Evolutionary conservation across 2,329 filamentous ascomycete genomes (phyloP), one percentile per base, ranked within the genome.

Genomic region (Venturia effusa): DNA sequence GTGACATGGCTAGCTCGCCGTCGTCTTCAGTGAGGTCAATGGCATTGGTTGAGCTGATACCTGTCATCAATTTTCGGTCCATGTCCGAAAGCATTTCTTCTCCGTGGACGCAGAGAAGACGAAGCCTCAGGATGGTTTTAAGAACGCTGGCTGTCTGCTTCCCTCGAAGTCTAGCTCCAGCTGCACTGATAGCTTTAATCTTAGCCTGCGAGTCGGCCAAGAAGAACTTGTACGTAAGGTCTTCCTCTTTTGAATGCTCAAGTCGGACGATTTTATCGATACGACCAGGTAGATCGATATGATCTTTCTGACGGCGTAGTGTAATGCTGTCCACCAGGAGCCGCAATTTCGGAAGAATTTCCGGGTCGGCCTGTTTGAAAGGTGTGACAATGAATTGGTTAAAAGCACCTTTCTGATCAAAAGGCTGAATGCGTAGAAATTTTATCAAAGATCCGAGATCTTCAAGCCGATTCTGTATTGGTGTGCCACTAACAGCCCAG

Each of bases 401-500:
- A 72, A 97, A 99, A 61, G 85, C 86, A 62, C 80, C 79, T 63
- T 85, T 84, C 60, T 93, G 88, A 66, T 96, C 86, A 70, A 97
- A 97, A 0, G 93, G 93, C 69, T 86, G 86, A 17, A 97, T 79
- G 17, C 59, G 86, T 51, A 97, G 79, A 67, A 97, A 97, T 39
- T 88, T 89, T 65, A 96, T 86, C 2, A 97, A 79, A 1, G 93
- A 89, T 17, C 90, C 89, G 27, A 97, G 81, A 73, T 99, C 94
- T 68, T 95, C 92, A 2, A 97, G 81, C 4, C 90, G 87, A 71
- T 99, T 99, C 75, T 97, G 93, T 10, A 97, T 90, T 0, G 92
- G 94, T 0, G 94, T 97, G 63, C 93, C 94, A 0, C 94, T 97
- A n/a, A 97, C 90, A 2, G 92, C 93, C 94, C 94, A 99, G 40